Conservation (phyloP, 1,139 yeast species). For the Kurtzmaniella quercitrusa region DNA sequence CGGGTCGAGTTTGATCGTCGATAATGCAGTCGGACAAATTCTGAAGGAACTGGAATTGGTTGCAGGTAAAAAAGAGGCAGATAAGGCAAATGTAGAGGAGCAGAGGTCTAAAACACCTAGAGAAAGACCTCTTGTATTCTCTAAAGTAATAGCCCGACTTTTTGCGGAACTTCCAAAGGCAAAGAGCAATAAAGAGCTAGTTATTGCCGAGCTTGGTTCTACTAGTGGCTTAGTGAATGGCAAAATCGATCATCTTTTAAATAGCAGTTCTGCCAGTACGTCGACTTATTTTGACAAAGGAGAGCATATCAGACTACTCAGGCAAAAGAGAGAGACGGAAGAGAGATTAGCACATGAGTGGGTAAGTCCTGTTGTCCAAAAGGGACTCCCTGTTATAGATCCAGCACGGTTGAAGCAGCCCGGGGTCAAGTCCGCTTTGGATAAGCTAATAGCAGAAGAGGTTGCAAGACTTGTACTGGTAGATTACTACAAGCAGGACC, state of each 20-base stretch:
- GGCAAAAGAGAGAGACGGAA: not conserved
- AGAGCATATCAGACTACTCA: slow-evolving; percentile 15
- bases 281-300: slow-evolving; percentile 17
- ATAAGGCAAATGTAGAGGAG: slow-evolving; percentile 21
- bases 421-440: not conserved
- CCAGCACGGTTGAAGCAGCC: slow-evolving; percentile 12
- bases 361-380: slow-evolving; percentile 45
- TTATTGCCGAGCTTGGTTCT: slow-evolving; percentile 16
- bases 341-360: slow-evolving; percentile 17
- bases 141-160: slow-evolving; percentile 13
- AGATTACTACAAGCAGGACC: not conserved
- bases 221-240: too few species aligned
- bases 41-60: too few species aligned
- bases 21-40: not conserved
- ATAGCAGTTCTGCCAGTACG: too few species aligned
- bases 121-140: slow-evolving; percentile 8
- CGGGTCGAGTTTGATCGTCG: slow-evolving; percentile 15
- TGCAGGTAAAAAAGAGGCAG: too few species aligned
- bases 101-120: slow-evolving; percentile 10
- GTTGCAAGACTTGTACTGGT: not conserved
- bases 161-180: slow-evolving; percentile 29
- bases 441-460: not conserved
- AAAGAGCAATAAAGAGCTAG: slow-evolving; percentile 17
- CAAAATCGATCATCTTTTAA: not conserved
- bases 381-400: slow-evolving; percentile 47